A percentile compares a stretch with the other conserved stretches of the same genome.
Conservation (phyloP, 2,329 filamentous ascomycete species). For the Ilyonectria robusta region DNA sequence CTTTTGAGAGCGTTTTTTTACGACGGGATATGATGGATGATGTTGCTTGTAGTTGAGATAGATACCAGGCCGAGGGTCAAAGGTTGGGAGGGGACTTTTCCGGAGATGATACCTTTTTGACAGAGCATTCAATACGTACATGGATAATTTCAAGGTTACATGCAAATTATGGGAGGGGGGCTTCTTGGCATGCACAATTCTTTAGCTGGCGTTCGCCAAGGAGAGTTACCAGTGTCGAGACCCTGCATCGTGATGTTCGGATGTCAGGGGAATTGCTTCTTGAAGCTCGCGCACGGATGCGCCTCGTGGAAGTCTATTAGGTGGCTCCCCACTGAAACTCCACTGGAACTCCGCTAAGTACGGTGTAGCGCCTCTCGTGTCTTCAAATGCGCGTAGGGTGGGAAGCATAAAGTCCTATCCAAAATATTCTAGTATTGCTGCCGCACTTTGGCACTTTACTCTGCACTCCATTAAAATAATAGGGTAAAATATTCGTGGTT, state of each 20-base stretch:
- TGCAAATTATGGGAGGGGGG: not conserved
- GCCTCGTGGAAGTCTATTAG: constrained; percentile 19
- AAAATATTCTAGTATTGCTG: too few relatives aligned
- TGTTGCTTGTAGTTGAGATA: constrained; percentile 19
- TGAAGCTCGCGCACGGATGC: constrained; percentile 12
- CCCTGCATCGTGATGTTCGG: not conserved
- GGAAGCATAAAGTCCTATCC: too few relatives aligned
- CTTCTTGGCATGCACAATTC: not conserved
- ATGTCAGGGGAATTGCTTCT: not conserved
- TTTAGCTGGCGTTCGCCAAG: not conserved
- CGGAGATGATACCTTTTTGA: constrained; percentile 2
- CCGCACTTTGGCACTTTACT: too few relatives aligned
- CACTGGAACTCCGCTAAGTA: not conserved
- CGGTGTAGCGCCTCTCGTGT: not conserved
- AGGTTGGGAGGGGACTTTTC: not conserved
- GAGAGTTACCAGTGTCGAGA: not conserved
- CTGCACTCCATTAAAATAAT: too few relatives aligned
- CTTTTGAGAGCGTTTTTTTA: constrained; percentile 14
- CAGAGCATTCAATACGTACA: not conserved
- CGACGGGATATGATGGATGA: constrained; percentile 18
- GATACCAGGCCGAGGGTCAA: constrained; percentile 20
- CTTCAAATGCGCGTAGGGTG: not conserved
- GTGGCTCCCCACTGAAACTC: constrained; percentile 4
- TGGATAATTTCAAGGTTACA: constrained; percentile 9
- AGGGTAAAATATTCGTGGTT: too few relatives aligned